Evolutionary conservation across 768 basidiomycete genomes (phyloP), one percentile per base, ranked within the genome.

Genomic region (Rhodotorula paludigena): DNA sequence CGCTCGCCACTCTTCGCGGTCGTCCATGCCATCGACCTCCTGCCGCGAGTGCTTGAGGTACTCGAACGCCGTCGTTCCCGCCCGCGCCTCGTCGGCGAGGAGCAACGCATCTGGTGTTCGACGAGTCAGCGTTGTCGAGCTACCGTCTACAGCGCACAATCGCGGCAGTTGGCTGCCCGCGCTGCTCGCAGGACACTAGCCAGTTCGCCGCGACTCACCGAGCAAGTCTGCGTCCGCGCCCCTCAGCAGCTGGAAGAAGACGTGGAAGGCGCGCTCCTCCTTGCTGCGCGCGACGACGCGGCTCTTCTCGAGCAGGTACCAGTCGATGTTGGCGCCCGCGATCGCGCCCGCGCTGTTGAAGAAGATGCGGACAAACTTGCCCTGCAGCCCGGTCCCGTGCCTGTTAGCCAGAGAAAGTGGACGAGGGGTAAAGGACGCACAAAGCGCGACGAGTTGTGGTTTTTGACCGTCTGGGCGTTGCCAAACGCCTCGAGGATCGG

Each of bases 381-480:
- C 93, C 77, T 77, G 72, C n/a, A 0, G n/a, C 3, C 25, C 11
- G 16, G 2, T 11, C 48, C n/a, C 18, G 12, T 18, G 25, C 45
- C 14, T 16, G 45, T n/a, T 9, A 9, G 12, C 16, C 45, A 18
- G 18, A 25, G 45, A 18, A n/a, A 47, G 35, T 18, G 56, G 33
- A 41, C 33, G 25, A 54, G 35, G 57, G 60, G 33, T 11, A 55
- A 45, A 20, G 42, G 4, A 69, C 77, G 48, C 30, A 79, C 80
- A 77, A 99, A 99, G 45, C 96, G 89, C 83, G 90, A 92, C 2
- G 96, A 98, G 76, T 99, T 99, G 79, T 98, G 97, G 77, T 99
- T 99, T 52, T 93, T 82, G 79, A 96, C 89, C 0, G 96, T 98
- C 78, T 98, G 96, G 10, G 96, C 94, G 77, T 99, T 99, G 38